Evolutionary conservation across 2,329 filamentous ascomycete genomes (phyloP).

Genomic region (Didymella pinodella): DNA sequence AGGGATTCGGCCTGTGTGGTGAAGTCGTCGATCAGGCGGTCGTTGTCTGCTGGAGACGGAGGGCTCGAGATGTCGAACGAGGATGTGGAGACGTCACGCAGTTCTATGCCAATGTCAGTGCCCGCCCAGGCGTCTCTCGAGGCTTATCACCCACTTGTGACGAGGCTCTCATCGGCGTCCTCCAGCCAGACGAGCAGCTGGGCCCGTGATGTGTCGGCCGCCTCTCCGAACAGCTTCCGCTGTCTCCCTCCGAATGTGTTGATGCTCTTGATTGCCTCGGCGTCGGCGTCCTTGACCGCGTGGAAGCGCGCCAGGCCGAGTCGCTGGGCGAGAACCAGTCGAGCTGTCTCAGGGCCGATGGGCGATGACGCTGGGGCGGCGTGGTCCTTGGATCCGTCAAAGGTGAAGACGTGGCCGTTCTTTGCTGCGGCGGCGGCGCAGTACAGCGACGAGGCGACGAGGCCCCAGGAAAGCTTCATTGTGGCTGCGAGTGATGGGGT

Average conservation of each 20-base stretch:
- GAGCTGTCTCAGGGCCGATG: slow-evolving; percentile 54
- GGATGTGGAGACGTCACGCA: slow-evolving; percentile 6
- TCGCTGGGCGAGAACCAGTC: slow-evolving; percentile 60
- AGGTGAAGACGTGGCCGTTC: slow-evolving; percentile 49
- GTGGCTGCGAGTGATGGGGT: slow-evolving; percentile 40
- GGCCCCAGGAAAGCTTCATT: slow-evolving; percentile 56
- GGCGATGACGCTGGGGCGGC: slow-evolving; percentile 31
- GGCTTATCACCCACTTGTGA: slow-evolving; percentile 39
- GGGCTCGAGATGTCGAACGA: slow-evolving; percentile 46
- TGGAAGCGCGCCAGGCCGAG: slow-evolving; percentile 61
- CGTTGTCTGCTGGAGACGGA: slow-evolving; percentile 45
- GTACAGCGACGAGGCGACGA: slow-evolving; percentile 53
- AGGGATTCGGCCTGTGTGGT: slow-evolving; percentile 46
- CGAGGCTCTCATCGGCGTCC: slow-evolving; percentile 45
- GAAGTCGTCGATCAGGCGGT: slow-evolving; percentile 49
- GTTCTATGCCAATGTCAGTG: slow-evolving; percentile 27
- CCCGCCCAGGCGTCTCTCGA: not conserved
- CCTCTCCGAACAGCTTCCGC: slow-evolving; percentile 52
- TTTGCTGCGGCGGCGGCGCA: slow-evolving; percentile 44
- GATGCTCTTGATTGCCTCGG: slow-evolving; percentile 55
- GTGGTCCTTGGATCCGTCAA: slow-evolving; percentile 37
- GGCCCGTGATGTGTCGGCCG: slow-evolving; percentile 31
- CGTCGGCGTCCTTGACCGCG: slow-evolving; percentile 50
- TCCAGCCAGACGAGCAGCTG: slow-evolving; percentile 53
- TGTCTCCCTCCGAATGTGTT: slow-evolving; percentile 55